Evolutionary conservation across 2,329 filamentous ascomycete genomes (phyloP), one percentile per base, ranked within the genome.

Genomic region (Coleophoma cylindrospora): DNA sequence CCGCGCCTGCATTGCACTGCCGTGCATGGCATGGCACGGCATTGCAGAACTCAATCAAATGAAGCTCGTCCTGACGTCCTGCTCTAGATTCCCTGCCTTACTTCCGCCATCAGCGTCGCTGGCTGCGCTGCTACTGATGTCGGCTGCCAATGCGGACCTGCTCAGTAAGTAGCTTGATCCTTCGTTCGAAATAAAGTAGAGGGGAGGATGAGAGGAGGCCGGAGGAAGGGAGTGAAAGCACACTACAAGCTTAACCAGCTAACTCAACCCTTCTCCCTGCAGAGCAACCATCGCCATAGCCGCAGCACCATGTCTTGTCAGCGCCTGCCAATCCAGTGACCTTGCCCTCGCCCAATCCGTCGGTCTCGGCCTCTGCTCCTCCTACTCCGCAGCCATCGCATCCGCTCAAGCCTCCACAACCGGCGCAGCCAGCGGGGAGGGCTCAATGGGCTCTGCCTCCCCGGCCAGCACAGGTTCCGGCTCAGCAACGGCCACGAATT

Each of bases 101-200:
- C 56, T 43, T 56, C 63, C 8, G 60, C 60, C 48, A 58, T 73
- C 52, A 52, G 59, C 52, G 50, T 66, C 54, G 61, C 62, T 46
- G 68, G 66, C 57, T 72, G 70, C 58, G 17, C 54, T n/a, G 9
- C 4, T 7, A 52, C 54, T 43, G 68, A 72, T 50, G 60, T 63
- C 2, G 57, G 54, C 40, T 73, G 70, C 60, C 62, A 62, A 51
- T 73, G 70, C 59, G 53, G 50, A 34, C 2, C 50, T 12, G 41
- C 15, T 13, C 43, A 60, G 36, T 38, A 38, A 14, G 36, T 38
- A 13, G 19, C 19, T 19, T 19, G 3, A 19, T 4, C 7, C 11
- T 5, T 7, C 36, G 5, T 38, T 38, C 36, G 36, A 38, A 12
- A 38, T 38, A 7, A 12, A 38, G 14, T 14, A 13, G 15, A n/a